A percentile compares a stretch with the other conserved stretches of the same genome.
Conservation (phyloP, 768 basidiomycete genomes). For the Cystobasidium tubakii region DNA sequence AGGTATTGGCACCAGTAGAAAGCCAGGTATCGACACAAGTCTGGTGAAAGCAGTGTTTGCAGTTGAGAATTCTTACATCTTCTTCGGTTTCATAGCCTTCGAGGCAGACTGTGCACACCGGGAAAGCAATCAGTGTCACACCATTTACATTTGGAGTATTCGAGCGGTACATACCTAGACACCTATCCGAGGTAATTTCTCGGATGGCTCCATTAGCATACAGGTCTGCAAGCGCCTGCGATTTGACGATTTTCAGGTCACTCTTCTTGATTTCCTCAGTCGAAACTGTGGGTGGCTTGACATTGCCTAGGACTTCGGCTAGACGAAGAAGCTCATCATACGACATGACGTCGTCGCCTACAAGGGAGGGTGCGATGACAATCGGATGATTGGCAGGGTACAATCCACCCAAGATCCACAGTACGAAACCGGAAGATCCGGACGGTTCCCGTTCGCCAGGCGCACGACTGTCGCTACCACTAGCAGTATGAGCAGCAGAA, state of each 20-base stretch:
- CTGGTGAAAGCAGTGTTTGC: conserved; percentile 85
- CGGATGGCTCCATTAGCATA: conserved; percentile 63
- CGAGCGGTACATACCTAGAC: conserved; percentile 56
- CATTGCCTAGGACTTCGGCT: conserved; percentile 73
- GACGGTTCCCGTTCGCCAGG: background rate
- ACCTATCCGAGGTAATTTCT: conserved; percentile 67
- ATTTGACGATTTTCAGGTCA: conserved; percentile 69
- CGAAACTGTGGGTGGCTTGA: conserved; percentile 72
- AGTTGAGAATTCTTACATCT: conserved; percentile 70
- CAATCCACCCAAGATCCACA: conserved; percentile 60
- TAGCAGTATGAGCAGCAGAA: background rate
- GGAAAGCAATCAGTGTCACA: no score
- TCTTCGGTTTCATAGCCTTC: conserved; percentile 76
- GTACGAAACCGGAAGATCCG: conserved; percentile 3
- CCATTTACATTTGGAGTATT: no score
- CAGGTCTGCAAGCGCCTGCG: conserved; percentile 55
- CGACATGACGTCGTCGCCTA: conserved; percentile 55
- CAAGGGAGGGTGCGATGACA: conserved; percentile 56
- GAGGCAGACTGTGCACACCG: conserved; percentile 68
- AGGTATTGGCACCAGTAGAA: conserved; percentile 76
- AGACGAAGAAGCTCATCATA: conserved; percentile 58
- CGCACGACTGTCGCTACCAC: no score
- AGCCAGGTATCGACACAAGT: conserved; percentile 59
- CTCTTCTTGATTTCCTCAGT: conserved; percentile 79
- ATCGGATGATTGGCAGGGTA: conserved; percentile 86